phyloP scores from a whole-genome alignment of 1,139 yeast species.

The Diutina neorugosa region DNA sequence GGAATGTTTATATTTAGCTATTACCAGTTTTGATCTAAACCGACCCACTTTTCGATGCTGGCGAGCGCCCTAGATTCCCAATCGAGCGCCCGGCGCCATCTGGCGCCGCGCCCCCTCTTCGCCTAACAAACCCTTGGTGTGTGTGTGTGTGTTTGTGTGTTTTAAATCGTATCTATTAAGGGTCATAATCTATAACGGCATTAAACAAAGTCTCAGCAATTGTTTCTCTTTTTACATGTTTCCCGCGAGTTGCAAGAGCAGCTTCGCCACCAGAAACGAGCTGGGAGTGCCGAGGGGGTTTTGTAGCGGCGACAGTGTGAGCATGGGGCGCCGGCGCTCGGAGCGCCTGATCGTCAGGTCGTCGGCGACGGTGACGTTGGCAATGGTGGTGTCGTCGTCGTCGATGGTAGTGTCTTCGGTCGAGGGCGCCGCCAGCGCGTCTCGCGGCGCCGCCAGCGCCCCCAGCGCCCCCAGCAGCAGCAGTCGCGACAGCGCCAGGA shows the following conservation, averaged over 20 bases:
- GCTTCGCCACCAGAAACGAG: constrained; percentile 36
- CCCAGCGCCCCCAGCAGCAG: constrained; percentile 7
- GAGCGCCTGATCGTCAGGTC: constrained; percentile 5
- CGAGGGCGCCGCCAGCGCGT: background rate
- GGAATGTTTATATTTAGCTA: background rate
- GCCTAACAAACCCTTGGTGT: too few relatives aligned
- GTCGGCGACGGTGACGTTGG: constrained; percentile 6
- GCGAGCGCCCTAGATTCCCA: background rate
- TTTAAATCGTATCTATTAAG: constrained; percentile 1
- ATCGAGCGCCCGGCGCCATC: background rate
- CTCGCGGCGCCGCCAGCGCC: constrained; percentile 4
- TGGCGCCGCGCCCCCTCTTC: background rate
- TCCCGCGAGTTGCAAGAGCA: constrained; percentile 29
- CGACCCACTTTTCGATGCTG: background rate
- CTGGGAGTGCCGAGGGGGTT: constrained; percentile 33
- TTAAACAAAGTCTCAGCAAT: too few relatives aligned
- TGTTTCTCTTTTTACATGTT: background rate
- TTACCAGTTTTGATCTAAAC: background rate
- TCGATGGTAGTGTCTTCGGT: constrained; percentile 21
- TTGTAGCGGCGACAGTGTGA: constrained; percentile 23
- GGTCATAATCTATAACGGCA: constrained; percentile 3
- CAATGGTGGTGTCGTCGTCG: constrained; percentile 7
- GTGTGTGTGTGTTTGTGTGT: too few relatives aligned
- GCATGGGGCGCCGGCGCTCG: constrained; percentile 6
- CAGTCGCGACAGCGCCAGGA: background rate